A percentile compares a stretch with the other conserved stretches of the same genome.
These are phyloP conservation scores for Emericellopsis atlantica DNA, from an alignment of 2,329 filamentous ascomycete genomes.

Conservation along the genomic window DNA sequence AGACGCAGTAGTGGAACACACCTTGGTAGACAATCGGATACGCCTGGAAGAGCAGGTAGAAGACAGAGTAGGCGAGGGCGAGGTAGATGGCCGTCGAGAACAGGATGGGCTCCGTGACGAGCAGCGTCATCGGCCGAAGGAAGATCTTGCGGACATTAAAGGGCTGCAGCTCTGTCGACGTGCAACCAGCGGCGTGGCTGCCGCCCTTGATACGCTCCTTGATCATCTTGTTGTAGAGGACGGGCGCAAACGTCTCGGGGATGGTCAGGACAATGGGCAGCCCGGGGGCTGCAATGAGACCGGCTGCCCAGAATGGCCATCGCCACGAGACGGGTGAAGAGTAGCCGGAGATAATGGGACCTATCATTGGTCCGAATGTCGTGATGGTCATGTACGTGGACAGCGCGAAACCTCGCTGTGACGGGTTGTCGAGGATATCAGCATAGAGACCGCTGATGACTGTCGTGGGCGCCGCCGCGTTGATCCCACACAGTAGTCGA, in stretches of 20 bases:
- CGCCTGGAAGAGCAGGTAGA: conserved; percentile 39
- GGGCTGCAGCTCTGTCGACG: conserved; percentile 23
- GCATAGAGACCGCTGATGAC: conserved; percentile 19
- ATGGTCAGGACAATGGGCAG: conserved; percentile 20
- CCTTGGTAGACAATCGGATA: conserved; percentile 35
- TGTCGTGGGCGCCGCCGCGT: conserved; percentile 19
- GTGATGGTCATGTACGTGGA: conserved; percentile 21
- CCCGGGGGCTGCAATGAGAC: conserved; percentile 13
- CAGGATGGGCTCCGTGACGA: conserved; percentile 37
- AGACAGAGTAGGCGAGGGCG: conserved; percentile 34
- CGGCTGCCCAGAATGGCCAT: conserved; percentile 27
- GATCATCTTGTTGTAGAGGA: conserved; percentile 36
- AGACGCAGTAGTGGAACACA: not conserved
- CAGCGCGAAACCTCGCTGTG: conserved; percentile 16
- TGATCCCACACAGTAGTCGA: conserved; percentile 19
- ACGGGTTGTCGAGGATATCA: conserved; percentile 18
- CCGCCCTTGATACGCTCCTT: conserved; percentile 29
- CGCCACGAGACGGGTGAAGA: conserved; percentile 28
- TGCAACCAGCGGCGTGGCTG: conserved; percentile 1
- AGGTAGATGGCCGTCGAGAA: conserved; percentile 33
- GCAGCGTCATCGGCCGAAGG: conserved; percentile 33
- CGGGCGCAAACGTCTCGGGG: conserved; percentile 35
- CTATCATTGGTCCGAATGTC: conserved; percentile 24
- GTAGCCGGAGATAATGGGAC: conserved; percentile 39
- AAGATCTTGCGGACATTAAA: conserved; percentile 29